Conservation (phyloP, 768 basidiomycete genomes). For the Pisolithus microcarpus region DNA sequence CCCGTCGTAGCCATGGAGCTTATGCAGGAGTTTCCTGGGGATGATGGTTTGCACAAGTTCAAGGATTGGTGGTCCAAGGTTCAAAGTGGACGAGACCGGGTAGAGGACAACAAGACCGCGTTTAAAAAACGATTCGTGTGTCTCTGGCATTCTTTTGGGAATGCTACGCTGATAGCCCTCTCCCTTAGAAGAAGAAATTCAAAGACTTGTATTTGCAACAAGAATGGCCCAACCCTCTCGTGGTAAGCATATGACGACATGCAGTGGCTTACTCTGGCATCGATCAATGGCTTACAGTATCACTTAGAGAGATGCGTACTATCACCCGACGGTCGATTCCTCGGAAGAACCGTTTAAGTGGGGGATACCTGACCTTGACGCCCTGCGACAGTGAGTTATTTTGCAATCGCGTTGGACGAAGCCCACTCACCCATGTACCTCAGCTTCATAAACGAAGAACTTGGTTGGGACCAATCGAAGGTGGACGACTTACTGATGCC, state of each 20-base stretch:
- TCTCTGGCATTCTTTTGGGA: conserved; percentile 14
- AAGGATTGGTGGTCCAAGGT: conserved; percentile 93
- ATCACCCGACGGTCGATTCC: conserved; percentile 82
- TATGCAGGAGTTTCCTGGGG: conserved; percentile 85
- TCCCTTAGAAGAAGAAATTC: conserved; percentile 80
- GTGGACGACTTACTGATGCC: conserved; percentile 89
- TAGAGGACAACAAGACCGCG: conserved; percentile 62
- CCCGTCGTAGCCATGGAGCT: conserved; percentile 97
- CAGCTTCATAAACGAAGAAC: conserved; percentile 69
- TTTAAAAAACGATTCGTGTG: conserved; percentile 84
- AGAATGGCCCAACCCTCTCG: conserved; percentile 91
- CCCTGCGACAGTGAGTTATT: conserved; percentile 62
- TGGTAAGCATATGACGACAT: conserved; percentile 45
- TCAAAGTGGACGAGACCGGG: conserved; percentile 79
- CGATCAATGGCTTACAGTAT: neutral
- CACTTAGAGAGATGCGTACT: conserved; percentile 81
- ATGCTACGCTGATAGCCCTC: conserved; percentile 6
- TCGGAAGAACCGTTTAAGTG: conserved; percentile 95
- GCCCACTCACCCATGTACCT: conserved; percentile 8
- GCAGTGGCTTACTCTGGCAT: neutral
- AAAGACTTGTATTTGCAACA: conserved; percentile 69
- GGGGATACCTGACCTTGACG: conserved; percentile 95
- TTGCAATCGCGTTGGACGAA: conserved; percentile 5
- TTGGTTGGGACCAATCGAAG: conserved; percentile 76
- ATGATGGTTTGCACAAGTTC: conserved; percentile 78